A percentile compares a stretch with the other conserved stretches of the same genome.
phyloP scores from a whole-genome alignment of 371 early-diverging fungal species.

The Mucor plumbeus region DNA sequence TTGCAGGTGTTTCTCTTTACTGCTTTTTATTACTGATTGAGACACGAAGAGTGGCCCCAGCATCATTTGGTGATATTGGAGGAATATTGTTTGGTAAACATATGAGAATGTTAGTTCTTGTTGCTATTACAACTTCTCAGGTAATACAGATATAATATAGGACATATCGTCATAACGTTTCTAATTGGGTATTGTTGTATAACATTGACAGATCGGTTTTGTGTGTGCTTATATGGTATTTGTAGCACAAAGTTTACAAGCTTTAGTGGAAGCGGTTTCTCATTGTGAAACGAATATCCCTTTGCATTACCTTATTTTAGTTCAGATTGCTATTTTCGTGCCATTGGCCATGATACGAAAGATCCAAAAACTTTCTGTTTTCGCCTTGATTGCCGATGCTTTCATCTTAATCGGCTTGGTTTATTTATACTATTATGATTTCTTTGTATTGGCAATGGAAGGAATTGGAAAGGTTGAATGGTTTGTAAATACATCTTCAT shows the following conservation, averaged over 20 bases:
- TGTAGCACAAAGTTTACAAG: constrained; percentile 82
- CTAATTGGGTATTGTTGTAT: not conserved
- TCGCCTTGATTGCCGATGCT: constrained; percentile 83
- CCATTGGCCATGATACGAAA: constrained; percentile 85
- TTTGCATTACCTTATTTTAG: constrained; percentile 60
- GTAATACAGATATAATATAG: constrained; percentile 32
- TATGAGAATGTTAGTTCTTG: constrained; percentile 72
- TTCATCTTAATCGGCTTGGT: constrained; percentile 82
- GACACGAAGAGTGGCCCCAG: constrained; percentile 61
- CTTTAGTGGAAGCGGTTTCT: constrained; percentile 65
- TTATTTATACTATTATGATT: constrained; percentile 84
- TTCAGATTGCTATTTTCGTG: constrained; percentile 76
- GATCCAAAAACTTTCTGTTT: constrained; percentile 79
- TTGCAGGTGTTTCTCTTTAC: constrained; percentile 62
- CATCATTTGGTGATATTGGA: constrained; percentile 75
- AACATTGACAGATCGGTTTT: constrained; percentile 68
- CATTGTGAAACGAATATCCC: constrained; percentile 41
- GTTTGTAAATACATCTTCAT: constrained; percentile 62
- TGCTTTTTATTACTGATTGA: constrained; percentile 68
- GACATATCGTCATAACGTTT: not conserved
- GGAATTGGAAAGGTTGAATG: constrained; percentile 64
- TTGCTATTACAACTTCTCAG: constrained; percentile 81
- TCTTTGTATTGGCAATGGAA: constrained; percentile 59
- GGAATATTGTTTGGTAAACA: constrained; percentile 74
- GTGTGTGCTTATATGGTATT: constrained; percentile 90